These are phyloP conservation scores for Thelonectria rubi DNA, from an alignment of 2,329 filamentous ascomycete genomes.

Conservation along the genomic window DNA sequence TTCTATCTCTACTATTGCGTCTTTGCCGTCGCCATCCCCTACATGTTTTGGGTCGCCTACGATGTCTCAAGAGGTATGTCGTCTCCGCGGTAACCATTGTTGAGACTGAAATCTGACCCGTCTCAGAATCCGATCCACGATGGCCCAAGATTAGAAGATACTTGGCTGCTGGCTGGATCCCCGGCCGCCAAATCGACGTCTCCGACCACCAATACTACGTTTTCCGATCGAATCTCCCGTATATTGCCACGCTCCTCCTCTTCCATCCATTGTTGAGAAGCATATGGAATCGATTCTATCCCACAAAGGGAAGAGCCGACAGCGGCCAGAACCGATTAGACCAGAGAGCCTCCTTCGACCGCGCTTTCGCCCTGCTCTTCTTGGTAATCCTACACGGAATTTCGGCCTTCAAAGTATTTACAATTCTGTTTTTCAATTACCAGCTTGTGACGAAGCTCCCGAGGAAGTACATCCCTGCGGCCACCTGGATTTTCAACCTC, in stretches of 20 bases:
- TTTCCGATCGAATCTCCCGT: constrained; percentile 87
- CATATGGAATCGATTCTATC: constrained; percentile 69
- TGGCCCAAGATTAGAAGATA: constrained; percentile 77
- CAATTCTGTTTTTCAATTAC: constrained; percentile 85
- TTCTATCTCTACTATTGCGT: constrained; percentile 83
- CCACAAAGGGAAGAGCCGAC: constrained; percentile 46
- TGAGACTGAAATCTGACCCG: constrained; percentile 26
- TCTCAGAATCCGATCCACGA: constrained; percentile 78
- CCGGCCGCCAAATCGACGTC: constrained; percentile 89
- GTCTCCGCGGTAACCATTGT: not conserved
- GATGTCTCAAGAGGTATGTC: constrained; percentile 81
- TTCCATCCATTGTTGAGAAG: constrained; percentile 83
- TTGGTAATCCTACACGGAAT: constrained; percentile 83
- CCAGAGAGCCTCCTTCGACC: constrained; percentile 83
- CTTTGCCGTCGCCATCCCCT: constrained; percentile 72
- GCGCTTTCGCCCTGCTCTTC: constrained; percentile 81
- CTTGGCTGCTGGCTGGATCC: constrained; percentile 88
- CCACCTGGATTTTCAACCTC: constrained; percentile 92
- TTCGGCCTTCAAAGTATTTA: constrained; percentile 82
- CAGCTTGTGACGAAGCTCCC: constrained; percentile 78
- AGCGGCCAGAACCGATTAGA: constrained; percentile 67
- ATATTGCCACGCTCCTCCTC: constrained; percentile 76
- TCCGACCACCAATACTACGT: constrained; percentile 88
- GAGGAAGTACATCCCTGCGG: constrained; percentile 72
- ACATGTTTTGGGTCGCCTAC: constrained; percentile 92